These are phyloP conservation scores for Epichloe glyceriae DNA, from an alignment of 2,329 filamentous ascomycete species.

Conservation along the genomic window DNA sequence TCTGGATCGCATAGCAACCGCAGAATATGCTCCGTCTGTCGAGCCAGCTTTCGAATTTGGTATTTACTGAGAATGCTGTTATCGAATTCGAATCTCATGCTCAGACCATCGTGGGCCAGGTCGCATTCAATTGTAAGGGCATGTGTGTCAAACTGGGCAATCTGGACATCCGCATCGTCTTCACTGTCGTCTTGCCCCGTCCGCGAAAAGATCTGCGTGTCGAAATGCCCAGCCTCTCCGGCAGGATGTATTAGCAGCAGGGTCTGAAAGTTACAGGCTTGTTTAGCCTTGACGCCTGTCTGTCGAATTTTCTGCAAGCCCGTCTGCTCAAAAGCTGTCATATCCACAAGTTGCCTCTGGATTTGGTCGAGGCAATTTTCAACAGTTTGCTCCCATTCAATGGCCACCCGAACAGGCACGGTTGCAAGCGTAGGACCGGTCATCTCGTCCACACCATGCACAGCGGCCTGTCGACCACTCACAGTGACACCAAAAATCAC, in stretches of 20 bases:
- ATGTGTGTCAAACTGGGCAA: slow-evolving; percentile 1
- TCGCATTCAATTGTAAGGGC: slow-evolving; percentile 2
- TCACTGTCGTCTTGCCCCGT: neutral
- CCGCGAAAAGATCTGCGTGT: neutral
- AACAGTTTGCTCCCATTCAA: slow-evolving; percentile 7
- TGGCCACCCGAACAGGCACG: slow-evolving; percentile 10
- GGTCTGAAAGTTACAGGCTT: slow-evolving; percentile 9
- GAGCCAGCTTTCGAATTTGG: neutral
- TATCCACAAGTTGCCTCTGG: slow-evolving; percentile 13
- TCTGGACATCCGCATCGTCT: neutral
- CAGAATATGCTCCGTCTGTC: slow-evolving; percentile 1
- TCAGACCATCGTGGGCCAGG: neutral
- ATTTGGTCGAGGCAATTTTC: slow-evolving; percentile 6
- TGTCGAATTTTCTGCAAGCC: slow-evolving; percentile 17
- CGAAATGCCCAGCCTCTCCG: neutral
- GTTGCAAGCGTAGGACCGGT: slow-evolving; percentile 18
- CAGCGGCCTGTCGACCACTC: slow-evolving; percentile 14
- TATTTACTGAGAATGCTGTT: neutral
- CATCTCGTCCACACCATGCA: slow-evolving; percentile 15
- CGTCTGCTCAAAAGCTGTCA: slow-evolving; percentile 14
- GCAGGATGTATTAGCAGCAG: slow-evolving; percentile 5
- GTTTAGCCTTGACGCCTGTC: slow-evolving; percentile 4
- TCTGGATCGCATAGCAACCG: neutral
- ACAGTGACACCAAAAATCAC: slow-evolving; percentile 16
- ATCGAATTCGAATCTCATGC: neutral